Base-by-base conservation (phyloP, 1,284 basidiomycete genomes). In the Papiliotrema flavescens region DNA sequence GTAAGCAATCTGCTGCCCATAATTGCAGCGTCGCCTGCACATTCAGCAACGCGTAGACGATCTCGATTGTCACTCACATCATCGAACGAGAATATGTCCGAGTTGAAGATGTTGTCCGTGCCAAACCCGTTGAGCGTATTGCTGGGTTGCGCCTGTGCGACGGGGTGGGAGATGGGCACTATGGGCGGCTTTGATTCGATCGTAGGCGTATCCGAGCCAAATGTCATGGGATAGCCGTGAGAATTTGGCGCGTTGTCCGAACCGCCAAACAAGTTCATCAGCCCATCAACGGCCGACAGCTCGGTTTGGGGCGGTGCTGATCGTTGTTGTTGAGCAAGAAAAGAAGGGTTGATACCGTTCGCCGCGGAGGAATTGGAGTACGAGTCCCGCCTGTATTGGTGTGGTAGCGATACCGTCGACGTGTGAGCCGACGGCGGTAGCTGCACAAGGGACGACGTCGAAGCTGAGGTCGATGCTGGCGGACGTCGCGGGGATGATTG, bases 1-100 rank as follows among this genome's bases (percentile, higher is more conserved):
- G 54, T 11, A 69, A 56, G 47, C 64, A 66, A 48, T 65, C 66
- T n/a, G 63, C 64, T 11, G 66, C 66, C 61, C 63, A 64, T 8
- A 62, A 54, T 47, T 69, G 66, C 8, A 69, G 52, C 6, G 61
- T 66, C 0, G 57, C 50, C 66, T 68, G n/a, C n/a, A 32, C 13
- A 2, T n/a, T 57, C 48, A 62, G 55, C 26, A 49, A n/a, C 6
- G 3, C 42, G 5, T 6, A 15, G 17, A 4, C 32, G 28, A 40
- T 13, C 13, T 34, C 7, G n/a, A 32, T 36, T 3, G 20, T 6
- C 22, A 50, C 61, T 54, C 56, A 65, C 64, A 36, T 64, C 64
- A 51, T 66, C 63, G 15, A 66, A 56, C 37, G 57, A 58, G 28
- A 44, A 56, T 26, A 47, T 46, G 43, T 47, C 59, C 51, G 20